A percentile compares a stretch with the other conserved stretches of the same genome.
Conservation (phyloP, 140 eudicot species). For the Ambrosia hybrid region DNA sequence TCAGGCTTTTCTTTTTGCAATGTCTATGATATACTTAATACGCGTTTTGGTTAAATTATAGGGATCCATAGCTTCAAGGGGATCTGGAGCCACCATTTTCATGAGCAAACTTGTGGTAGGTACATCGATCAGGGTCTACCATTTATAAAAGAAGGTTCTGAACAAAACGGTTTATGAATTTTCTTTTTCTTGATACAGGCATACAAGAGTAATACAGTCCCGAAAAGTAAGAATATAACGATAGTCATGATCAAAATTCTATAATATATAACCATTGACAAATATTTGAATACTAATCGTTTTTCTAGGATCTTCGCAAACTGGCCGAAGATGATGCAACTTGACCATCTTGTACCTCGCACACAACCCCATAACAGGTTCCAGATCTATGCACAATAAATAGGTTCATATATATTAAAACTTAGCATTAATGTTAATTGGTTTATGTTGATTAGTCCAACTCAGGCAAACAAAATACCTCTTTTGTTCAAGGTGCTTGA, state of each 20-base stretch:
- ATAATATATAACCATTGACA: too few species aligned
- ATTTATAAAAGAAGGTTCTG: neutral
- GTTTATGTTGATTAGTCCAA: neutral
- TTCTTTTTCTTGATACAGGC: neutral
- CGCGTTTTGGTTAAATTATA: neutral
- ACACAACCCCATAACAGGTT: neutral
- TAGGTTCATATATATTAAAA: neutral
- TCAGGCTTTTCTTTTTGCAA: neutral
- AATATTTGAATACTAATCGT: neutral
- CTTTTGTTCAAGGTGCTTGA: neutral
- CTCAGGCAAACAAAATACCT: neutral
- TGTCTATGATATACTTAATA: neutral
- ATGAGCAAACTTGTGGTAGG: constrained; percentile 8
- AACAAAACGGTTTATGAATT: neutral
- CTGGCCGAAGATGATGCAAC: constrained; percentile 16
- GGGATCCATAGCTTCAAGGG: constrained; percentile 15
- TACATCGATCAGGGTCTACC: too few species aligned
- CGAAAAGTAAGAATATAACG: neutral
- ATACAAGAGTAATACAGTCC: neutral
- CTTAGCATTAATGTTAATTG: too few species aligned
- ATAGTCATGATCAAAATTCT: neutral
- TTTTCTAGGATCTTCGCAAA: neutral
- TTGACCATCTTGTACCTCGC: neutral
- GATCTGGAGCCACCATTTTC: neutral
- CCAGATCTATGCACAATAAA: neutral